These are phyloP conservation scores for Golubevia sp. DNA, from an alignment of 1,284 basidiomycete species.

Conservation along the genomic window DNA sequence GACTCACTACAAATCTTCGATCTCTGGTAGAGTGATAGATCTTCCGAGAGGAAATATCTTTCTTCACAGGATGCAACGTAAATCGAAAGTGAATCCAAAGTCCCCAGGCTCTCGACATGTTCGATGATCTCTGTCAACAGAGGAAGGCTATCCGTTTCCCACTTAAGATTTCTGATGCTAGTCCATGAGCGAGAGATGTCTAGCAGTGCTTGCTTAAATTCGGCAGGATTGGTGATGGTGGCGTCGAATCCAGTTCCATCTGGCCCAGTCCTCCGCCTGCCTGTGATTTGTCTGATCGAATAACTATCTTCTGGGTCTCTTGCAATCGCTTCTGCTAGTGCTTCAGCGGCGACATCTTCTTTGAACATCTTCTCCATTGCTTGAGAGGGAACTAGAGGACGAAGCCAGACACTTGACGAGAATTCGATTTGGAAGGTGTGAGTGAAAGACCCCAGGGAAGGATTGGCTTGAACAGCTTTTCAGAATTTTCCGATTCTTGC, in stretches of 20 bases:
- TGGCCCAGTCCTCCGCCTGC: no score
- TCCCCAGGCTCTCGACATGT: background rate
- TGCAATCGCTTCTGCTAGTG: no score
- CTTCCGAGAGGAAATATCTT: background rate
- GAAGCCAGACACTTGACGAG: background rate
- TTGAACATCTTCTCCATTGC: background rate
- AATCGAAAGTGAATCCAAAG: background rate
- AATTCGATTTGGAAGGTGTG: no score
- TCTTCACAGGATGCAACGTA: background rate
- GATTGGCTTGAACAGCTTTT: no score
- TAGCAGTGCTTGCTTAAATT: background rate
- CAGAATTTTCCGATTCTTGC: no score
- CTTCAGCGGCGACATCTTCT: background rate
- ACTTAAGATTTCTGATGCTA: background rate
- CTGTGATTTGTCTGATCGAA: background rate
- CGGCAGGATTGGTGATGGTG: background rate
- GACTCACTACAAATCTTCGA: no score
- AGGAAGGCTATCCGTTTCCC: background rate
- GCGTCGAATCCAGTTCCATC: background rate
- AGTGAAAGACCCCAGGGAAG: no score
- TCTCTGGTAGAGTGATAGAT: no score
- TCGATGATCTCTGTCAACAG: background rate
- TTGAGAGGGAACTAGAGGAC: background rate
- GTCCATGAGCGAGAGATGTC: background rate
- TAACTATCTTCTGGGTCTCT: no score